These are phyloP conservation scores for Pontederia crassipes DNA, from an alignment of 176 grass and related monocot species.

Conservation along the genomic window DNA sequence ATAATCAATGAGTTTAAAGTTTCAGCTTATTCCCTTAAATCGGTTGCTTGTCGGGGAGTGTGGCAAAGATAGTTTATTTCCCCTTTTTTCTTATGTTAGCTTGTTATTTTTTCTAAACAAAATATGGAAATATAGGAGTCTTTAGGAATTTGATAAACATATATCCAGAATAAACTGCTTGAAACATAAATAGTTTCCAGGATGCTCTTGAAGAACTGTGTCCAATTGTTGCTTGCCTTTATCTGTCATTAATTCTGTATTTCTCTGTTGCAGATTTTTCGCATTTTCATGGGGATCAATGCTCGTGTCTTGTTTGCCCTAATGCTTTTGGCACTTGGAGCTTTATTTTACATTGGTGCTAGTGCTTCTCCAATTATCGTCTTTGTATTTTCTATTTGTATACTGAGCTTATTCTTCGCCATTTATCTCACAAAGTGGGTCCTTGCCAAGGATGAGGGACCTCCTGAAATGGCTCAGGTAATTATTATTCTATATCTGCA, in stretches of 20 bases:
- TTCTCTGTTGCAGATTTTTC: constrained; percentile 62
- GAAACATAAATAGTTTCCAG: neutral
- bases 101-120: too few species aligned
- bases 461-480: constrained; percentile 98
- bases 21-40: too few species aligned
- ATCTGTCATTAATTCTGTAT: constrained; percentile 4
- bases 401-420: constrained; percentile 81
- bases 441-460: constrained; percentile 98
- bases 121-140: too few species aligned
- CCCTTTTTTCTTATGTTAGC: too few species aligned
- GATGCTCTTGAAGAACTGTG: neutral
- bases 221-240: neutral
- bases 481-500: neutral
- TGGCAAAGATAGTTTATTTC: too few species aligned
- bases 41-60: too few species aligned
- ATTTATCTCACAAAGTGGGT: constrained; percentile 96
- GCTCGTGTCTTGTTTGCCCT: constrained; percentile 62
- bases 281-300: constrained; percentile 76
- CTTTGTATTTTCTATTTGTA: constrained; percentile 95
- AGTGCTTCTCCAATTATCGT: constrained; percentile 84
- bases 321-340: constrained; percentile 50
- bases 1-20: too few species aligned
- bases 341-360: constrained; percentile 82
- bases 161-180: neutral
- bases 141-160: too few species aligned